Percentiles rank a stretch among this genome's conserved stretches.
Conservation (phyloP, 2,329 filamentous ascomycete genomes). For the Thielaviopsis ethacetica region DNA sequence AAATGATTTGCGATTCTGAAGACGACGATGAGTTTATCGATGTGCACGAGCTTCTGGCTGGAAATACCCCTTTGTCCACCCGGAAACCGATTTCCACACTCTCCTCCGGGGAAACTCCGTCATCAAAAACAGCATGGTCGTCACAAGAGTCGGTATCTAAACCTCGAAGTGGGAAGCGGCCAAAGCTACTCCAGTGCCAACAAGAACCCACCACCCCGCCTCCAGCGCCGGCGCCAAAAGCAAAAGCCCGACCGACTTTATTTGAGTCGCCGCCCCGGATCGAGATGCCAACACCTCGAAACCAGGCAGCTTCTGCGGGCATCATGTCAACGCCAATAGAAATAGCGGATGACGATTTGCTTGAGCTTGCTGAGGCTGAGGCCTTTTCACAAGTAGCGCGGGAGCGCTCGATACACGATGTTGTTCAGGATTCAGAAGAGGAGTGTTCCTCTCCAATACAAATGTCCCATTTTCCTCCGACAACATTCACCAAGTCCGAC, state of each 20-base stretch:
- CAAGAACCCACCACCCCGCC: conserved; percentile 14
- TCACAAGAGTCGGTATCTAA: not conserved
- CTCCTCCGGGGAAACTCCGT: not conserved
- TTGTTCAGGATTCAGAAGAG: conserved; percentile 42
- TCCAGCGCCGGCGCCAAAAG: not conserved
- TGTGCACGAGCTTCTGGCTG: conserved; percentile 32
- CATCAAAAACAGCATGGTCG: not conserved
- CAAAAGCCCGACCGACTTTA: not conserved
- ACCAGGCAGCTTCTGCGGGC: conserved; percentile 9
- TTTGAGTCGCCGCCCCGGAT: not conserved
- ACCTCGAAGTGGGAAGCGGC: conserved; percentile 7
- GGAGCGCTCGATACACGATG: conserved; percentile 19
- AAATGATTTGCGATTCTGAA: conserved; percentile 15
- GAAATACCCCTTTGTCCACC: conserved; percentile 22
- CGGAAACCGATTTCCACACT: conserved; percentile 14
- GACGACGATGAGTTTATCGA: conserved; percentile 35
- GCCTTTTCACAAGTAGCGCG: conserved; percentile 5
- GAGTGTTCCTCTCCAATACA: conserved; percentile 18
- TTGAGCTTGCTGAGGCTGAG: not conserved
- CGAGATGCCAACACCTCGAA: conserved; percentile 1
- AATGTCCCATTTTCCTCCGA: not conserved
- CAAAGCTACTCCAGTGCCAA: conserved; percentile 4
- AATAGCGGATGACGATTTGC: not conserved
- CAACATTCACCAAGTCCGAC: not conserved
- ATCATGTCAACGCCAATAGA: conserved; percentile 9